Evolutionary conservation across 148 eudicot genomes (phyloP).

Genomic region (Rhododendron griersonianum): DNA sequence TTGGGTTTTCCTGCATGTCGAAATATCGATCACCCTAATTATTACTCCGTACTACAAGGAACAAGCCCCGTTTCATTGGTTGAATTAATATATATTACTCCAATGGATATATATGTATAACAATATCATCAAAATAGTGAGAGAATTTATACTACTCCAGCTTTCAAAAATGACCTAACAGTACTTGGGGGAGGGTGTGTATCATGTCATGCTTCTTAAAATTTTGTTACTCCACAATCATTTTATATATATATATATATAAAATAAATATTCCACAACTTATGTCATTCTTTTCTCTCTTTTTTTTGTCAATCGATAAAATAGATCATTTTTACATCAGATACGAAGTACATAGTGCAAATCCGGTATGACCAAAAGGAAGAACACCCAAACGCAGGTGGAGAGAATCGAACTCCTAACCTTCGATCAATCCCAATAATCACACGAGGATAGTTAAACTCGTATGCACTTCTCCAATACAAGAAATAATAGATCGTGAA

Average conservation of each 20-base stretch:
- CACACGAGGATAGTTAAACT: not conserved
- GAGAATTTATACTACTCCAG: not conserved
- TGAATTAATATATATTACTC: too few relatives aligned
- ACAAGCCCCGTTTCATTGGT: not conserved
- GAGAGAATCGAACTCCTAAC: too few relatives aligned
- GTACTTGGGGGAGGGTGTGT: not conserved
- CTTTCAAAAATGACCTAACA: not conserved
- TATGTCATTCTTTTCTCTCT: too few relatives aligned
- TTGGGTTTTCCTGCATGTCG: constrained; percentile 8
- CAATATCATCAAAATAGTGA: not conserved
- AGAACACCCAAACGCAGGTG: too few relatives aligned
- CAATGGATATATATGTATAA: too few relatives aligned
- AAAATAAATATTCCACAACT: too few relatives aligned
- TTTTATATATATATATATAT: too few relatives aligned
- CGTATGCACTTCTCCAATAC: not conserved
- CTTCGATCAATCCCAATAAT: not conserved
- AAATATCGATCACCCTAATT: not conserved
- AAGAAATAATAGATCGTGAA: not conserved
- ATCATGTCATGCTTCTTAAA: not conserved
- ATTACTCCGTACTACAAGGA: not conserved
- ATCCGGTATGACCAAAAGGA: too few relatives aligned
- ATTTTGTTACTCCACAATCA: not conserved
- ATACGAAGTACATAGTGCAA: too few relatives aligned
- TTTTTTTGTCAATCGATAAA: too few relatives aligned
- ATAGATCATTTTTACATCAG: too few relatives aligned